Conservation (phyloP, 2,329 filamentous ascomycete genomes). For the Zalaria obscura region DNA sequence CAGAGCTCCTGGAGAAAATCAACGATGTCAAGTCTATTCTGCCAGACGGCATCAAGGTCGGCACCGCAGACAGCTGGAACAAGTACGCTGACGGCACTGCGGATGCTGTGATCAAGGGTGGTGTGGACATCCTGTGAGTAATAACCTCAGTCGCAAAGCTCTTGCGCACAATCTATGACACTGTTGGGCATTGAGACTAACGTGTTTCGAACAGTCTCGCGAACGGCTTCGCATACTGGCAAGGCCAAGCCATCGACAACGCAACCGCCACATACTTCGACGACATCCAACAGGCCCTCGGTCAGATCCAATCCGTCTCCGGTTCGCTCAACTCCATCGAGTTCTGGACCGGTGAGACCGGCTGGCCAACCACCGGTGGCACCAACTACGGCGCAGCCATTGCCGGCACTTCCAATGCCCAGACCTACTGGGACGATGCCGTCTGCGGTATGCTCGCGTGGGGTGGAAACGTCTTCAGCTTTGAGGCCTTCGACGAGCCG, state of each 20-base stretch:
- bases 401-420: constrained; percentile 44
- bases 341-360: constrained; percentile 57
- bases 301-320: constrained; percentile 45
- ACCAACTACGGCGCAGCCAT: constrained; percentile 46
- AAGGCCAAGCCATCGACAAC: constrained; percentile 44
- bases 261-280: constrained; percentile 51
- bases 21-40: constrained; percentile 43
- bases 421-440: constrained; percentile 45
- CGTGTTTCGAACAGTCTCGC: constrained; percentile 29
- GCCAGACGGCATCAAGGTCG: constrained; percentile 40
- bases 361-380: constrained; percentile 49
- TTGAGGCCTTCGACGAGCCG: constrained; percentile 58
- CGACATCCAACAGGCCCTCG: constrained; percentile 50
- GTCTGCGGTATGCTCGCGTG: constrained; percentile 51
- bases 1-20: constrained; percentile 47
- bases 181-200: background rate
- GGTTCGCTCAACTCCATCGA: constrained; percentile 41
- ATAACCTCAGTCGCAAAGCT: background rate
- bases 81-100: constrained; percentile 55
- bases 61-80: constrained; percentile 62
- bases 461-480: constrained; percentile 57
- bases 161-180: no score
- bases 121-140: constrained; percentile 43
- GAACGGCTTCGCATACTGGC: constrained; percentile 64
- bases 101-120: constrained; percentile 45